These are phyloP conservation scores for Barnettozyma californica DNA, from an alignment of 805 yeast species.

Conservation along the genomic window DNA sequence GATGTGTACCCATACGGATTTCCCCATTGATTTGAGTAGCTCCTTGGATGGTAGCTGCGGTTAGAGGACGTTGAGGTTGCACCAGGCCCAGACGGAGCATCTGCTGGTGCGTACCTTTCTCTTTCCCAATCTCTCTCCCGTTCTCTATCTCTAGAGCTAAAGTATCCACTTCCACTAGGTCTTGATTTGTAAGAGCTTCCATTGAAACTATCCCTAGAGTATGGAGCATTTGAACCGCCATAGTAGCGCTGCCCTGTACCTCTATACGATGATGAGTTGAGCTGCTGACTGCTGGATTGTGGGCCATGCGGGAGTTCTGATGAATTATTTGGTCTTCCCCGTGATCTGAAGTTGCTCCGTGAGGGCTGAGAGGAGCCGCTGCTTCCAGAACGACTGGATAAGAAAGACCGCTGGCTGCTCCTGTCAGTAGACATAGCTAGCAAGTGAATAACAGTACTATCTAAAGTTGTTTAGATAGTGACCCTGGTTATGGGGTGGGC, in stretches of 20 bases:
- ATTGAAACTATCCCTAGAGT: slow-evolving; percentile 3
- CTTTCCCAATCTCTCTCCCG: slow-evolving; percentile 2
- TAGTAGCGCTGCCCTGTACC: slow-evolving; percentile 4
- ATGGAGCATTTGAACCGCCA: neutral
- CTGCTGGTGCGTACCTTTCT: neutral
- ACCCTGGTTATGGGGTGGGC: too few species aligned
- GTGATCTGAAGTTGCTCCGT: slow-evolving; percentile 4
- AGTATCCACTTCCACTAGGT: slow-evolving; percentile 1
- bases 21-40: slow-evolving; percentile 4
- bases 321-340: slow-evolving; percentile 2
- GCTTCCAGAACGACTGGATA: slow-evolving; percentile 6
- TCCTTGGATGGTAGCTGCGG: slow-evolving; percentile 6
- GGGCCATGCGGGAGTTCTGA: slow-evolving; percentile 3
- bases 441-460: neutral
- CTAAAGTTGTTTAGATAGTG: neutral
- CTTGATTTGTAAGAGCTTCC: slow-evolving; percentile 6
- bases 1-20: slow-evolving; percentile 2
- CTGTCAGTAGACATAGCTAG: slow-evolving; percentile 3
- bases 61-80: neutral
- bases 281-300: neutral
- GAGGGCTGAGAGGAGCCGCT: slow-evolving; percentile 3
- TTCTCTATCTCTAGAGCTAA: slow-evolving; percentile 2
- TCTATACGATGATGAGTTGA: slow-evolving; percentile 4
- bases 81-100: neutral
- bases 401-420: slow-evolving; percentile 7